Base-by-base conservation (phyloP, 73 alveolate species). In the Symbiodinium natans region DNA sequence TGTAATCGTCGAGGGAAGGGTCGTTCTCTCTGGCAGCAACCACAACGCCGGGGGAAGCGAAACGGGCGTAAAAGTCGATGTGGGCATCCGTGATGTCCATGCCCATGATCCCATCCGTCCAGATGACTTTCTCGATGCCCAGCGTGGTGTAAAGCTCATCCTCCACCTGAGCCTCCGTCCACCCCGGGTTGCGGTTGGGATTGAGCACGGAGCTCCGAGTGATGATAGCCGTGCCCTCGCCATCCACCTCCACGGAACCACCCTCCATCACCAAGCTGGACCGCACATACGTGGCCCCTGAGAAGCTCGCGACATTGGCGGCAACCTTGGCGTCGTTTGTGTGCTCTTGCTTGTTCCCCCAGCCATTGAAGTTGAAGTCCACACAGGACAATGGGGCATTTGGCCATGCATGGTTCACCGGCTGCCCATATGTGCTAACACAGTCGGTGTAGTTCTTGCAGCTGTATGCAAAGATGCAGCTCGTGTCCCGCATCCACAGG, bases 21-120 rank as follows among this genome's bases (percentile, higher is more conserved):
- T 33, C 84, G 43, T 43, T 73, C 87, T 96, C 99, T 34, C 92
- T 92, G 31, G 94, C 98, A 0, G 85, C 99, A 3, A 96, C 94
- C 34, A 96, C 98, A 34, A 88, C 98, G 4, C 98, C 99, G 0
- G 99, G 99, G n/a, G 92, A 88, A 52, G 97, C 77, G 92, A 96
- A 96, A 13, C 99, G 92, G 23, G 99, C 99, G 39, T 96, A 96
- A 42, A 96, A 77, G 80, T 96, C 99, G 52, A 96, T 96, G 95
- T 96, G 99, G 23, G 95, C 99, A 74, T 96, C 99, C 1, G 99
- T 96, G 73, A 96, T 96, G 84, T 96, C 99, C 46, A 21, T 68
- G n/a, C 86, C 99, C 11, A 52, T 87, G 31, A 96, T 93, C 4
- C 99, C 99, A 13, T 87, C 94, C 1, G 95, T 84, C 99, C 99